Evolutionary conservation across 352 stramenopile genomes (phyloP).

Genomic region (Elongisporangium senticosum): DNA sequence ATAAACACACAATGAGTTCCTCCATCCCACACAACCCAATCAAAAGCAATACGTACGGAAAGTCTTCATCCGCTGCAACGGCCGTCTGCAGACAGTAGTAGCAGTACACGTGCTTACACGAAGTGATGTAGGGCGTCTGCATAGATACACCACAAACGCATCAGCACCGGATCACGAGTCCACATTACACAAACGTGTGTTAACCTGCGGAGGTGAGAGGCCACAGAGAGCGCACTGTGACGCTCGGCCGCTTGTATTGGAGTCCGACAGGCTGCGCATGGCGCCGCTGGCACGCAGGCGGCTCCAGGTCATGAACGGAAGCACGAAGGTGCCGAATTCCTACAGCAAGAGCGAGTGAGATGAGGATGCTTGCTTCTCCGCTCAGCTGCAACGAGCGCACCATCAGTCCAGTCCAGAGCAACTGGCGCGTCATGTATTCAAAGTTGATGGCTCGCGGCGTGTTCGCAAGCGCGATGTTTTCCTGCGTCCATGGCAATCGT

Average conservation of each 20-base stretch:
- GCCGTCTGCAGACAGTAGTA: slow-evolving; percentile 83
- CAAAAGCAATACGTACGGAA: slow-evolving; percentile 33
- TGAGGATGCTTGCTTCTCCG: not conserved
- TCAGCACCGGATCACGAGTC: not conserved
- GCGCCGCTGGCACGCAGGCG: slow-evolving; percentile 19
- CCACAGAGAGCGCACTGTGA: slow-evolving; percentile 62
- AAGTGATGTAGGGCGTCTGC: slow-evolving; percentile 84
- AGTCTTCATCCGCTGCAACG: slow-evolving; percentile 64
- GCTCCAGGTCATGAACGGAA: slow-evolving; percentile 70
- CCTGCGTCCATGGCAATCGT: slow-evolving; percentile 17
- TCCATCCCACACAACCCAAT: slow-evolving; percentile 1
- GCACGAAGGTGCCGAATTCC: slow-evolving; percentile 77
- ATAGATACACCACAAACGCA: slow-evolving; percentile 1
- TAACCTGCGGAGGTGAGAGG: slow-evolving; percentile 45
- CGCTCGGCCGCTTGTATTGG: slow-evolving; percentile 3
- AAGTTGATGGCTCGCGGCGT: slow-evolving; percentile 73
- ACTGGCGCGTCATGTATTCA: slow-evolving; percentile 83
- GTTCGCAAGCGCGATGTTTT: slow-evolving; percentile 47
- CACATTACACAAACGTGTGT: not conserved
- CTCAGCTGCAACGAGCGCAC: slow-evolving; percentile 18
- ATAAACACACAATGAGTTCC: not conserved
- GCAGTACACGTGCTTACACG: slow-evolving; percentile 82
- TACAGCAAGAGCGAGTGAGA: slow-evolving; percentile 11
- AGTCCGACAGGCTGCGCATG: slow-evolving; percentile 5
- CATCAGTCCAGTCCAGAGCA: slow-evolving; percentile 82